These are phyloP conservation scores for Heliocybe sulcata DNA, from an alignment of 1,284 basidiomycete species.

Conservation along the genomic window DNA sequence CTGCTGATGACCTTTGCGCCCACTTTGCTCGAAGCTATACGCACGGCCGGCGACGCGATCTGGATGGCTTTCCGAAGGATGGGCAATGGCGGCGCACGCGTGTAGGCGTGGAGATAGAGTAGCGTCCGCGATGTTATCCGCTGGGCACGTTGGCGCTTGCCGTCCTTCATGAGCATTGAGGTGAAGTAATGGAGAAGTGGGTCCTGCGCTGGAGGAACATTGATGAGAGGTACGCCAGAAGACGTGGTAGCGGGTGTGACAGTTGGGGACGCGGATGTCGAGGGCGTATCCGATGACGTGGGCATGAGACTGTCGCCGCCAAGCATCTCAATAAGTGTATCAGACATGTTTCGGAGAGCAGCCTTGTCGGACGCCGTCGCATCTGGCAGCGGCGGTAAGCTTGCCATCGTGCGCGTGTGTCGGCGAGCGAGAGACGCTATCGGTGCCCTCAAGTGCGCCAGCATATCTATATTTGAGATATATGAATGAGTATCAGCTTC, in stretches of 20 bases:
- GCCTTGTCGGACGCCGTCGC: background rate
- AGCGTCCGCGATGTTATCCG: slow-evolving; percentile 56
- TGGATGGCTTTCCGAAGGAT: slow-evolving; percentile 67
- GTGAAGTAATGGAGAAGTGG: slow-evolving; percentile 72
- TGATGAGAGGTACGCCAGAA: slow-evolving; percentile 17
- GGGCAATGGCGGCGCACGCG: slow-evolving; percentile 69
- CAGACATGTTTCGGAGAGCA: background rate
- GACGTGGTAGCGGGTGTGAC: background rate
- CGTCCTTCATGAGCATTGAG: slow-evolving; percentile 59
- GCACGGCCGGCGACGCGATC: slow-evolving; percentile 61
- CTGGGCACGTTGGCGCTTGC: slow-evolving; percentile 61
- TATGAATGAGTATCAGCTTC: no score
- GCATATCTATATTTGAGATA: background rate
- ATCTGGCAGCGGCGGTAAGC: background rate
- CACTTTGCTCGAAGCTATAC: slow-evolving; percentile 39
- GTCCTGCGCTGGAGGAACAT: slow-evolving; percentile 70
- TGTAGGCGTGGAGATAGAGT: slow-evolving; percentile 65
- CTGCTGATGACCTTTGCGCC: slow-evolving; percentile 57
- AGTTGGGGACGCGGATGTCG: background rate
- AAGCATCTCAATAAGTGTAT: background rate
- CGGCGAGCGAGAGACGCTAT: background rate
- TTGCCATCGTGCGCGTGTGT: background rate
- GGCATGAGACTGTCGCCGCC: background rate
- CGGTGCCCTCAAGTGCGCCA: background rate
- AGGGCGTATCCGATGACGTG: background rate